Evolutionary conservation across 2,329 filamentous ascomycete genomes (phyloP).

Genomic region (Chalara sp.): DNA sequence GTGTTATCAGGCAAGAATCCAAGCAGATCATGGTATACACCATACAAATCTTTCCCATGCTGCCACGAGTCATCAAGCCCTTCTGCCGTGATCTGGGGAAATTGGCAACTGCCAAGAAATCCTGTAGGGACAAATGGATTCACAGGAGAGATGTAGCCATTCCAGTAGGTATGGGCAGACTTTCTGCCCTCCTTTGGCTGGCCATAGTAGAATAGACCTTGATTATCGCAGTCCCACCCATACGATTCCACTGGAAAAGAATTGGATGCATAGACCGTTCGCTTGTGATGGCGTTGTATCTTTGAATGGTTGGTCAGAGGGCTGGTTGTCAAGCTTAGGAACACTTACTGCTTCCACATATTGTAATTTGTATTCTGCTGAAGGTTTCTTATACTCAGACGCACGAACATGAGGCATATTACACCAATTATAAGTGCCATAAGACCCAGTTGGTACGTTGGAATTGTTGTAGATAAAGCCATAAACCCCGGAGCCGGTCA

Average conservation of each 20-base stretch:
- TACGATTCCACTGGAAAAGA: conserved; percentile 69
- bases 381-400: conserved; percentile 52
- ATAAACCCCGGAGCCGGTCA: conserved; percentile 57
- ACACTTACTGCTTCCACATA: conserved; percentile 68
- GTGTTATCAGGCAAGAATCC: conserved; percentile 54
- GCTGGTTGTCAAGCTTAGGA: background rate
- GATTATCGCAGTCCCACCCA: conserved; percentile 65
- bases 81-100: conserved; percentile 69
- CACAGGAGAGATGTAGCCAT: conserved; percentile 49
- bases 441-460: conserved; percentile 43
- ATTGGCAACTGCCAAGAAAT: conserved; percentile 69
- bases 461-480: conserved; percentile 71
- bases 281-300: conserved; percentile 80
- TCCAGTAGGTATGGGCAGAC: conserved; percentile 58
- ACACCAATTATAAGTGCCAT: conserved; percentile 72
- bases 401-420: conserved; percentile 77
- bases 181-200: conserved; percentile 44
- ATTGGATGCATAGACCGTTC: conserved; percentile 73
- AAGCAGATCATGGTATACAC: conserved; percentile 67
- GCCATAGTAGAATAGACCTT: conserved; percentile 64
- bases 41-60: conserved; percentile 70
- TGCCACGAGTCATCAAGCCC: conserved; percentile 70
- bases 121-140: conserved; percentile 63
- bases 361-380: conserved; percentile 52
- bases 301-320: conserved; percentile 3